Conservation (phyloP, 129 eudicot genomes). For the Chrysanthemum lavandulifolium region DNA sequence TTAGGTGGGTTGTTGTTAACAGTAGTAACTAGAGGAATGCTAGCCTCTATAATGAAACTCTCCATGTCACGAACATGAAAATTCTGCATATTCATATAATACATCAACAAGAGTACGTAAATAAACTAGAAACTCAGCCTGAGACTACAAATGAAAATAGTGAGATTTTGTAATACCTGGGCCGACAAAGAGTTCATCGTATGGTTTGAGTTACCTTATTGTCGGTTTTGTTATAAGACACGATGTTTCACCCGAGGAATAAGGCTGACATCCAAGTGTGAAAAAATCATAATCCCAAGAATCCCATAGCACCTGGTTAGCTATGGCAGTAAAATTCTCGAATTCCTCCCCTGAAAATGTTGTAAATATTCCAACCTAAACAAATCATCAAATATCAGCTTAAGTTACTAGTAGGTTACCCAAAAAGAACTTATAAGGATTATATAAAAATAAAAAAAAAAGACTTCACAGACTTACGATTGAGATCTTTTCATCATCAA, state of each 20-base stretch:
- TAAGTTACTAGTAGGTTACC: background rate
- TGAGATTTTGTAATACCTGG: conserved; percentile 35
- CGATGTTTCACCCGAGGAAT: conserved; percentile 44
- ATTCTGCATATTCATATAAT: background rate
- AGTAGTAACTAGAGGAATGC: conserved; percentile 8
- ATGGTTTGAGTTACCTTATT: conserved; percentile 66
- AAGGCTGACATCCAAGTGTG: conserved; percentile 62
- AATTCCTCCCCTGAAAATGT: conserved; percentile 56
- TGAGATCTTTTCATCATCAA: conserved; percentile 41
- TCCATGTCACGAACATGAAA: conserved; percentile 2
- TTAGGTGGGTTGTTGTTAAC: background rate
- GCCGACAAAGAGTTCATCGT: conserved; percentile 61
- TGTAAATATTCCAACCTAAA: conserved; percentile 59
- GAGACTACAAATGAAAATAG: background rate
- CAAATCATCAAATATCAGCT: background rate
- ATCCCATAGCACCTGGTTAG: conserved; percentile 43
- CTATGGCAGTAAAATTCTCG: conserved; percentile 47
- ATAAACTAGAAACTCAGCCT: background rate
- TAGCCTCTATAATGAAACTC: conserved; percentile 10
- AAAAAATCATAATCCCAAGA: conserved; percentile 53
- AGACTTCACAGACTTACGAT: conserved; percentile 25
- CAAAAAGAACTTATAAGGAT: background rate
- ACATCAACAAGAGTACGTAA: background rate
- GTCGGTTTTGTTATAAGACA: conserved; percentile 35
- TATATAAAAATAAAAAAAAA: background rate